A percentile compares a stretch with the other conserved stretches of the same genome.
Evolutionary conservation across 371 early-diverging fungal species (phyloP).

Genomic region (Rhizopus sp.): DNA sequence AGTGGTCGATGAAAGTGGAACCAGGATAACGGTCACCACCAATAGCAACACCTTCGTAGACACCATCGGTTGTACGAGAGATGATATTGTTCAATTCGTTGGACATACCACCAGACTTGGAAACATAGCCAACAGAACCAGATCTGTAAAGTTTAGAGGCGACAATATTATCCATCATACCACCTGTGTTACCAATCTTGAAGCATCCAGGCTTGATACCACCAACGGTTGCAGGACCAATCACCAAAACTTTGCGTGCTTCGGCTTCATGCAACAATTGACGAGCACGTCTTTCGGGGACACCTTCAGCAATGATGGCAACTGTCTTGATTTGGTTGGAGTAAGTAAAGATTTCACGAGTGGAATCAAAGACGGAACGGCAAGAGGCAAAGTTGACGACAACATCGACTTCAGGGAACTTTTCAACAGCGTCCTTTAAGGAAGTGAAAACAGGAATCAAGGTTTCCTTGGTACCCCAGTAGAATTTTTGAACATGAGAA

Average conservation of each 20-base stretch:
- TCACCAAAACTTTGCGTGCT: conserved; percentile 81
- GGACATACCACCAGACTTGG: conserved; percentile 99
- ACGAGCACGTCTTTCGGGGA: conserved; percentile 95
- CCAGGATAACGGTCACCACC: conserved; percentile 99
- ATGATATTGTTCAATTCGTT: conserved; percentile 99
- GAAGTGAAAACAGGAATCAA: conserved; percentile 91
- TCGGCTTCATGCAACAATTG: conserved; percentile 86
- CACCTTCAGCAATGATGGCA: conserved; percentile 98
- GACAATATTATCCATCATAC: conserved; percentile 99
- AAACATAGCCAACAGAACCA: conserved; percentile 96
- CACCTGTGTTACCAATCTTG: conserved; percentile 99
- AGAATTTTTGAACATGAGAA: conserved; percentile 97
- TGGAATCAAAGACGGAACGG: conserved; percentile 91
- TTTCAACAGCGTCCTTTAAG: conserved; percentile 80
- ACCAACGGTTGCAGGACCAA: conserved; percentile 98
- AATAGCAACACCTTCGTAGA: conserved; percentile 98
- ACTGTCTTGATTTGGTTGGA: conserved; percentile 86
- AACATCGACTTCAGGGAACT: conserved; percentile 92
- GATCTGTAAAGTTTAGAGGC: conserved; percentile 94
- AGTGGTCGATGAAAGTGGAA: conserved; percentile 97
- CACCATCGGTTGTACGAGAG: conserved; percentile 94
- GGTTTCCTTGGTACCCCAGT: conserved; percentile 98
- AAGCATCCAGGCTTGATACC: conserved; percentile 99
- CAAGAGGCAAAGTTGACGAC: conserved; percentile 98
- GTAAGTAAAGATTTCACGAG: conserved; percentile 81